Base-by-base conservation (phyloP, 768 basidiomycete genomes). In the Leucogyrophana mollusca region DNA sequence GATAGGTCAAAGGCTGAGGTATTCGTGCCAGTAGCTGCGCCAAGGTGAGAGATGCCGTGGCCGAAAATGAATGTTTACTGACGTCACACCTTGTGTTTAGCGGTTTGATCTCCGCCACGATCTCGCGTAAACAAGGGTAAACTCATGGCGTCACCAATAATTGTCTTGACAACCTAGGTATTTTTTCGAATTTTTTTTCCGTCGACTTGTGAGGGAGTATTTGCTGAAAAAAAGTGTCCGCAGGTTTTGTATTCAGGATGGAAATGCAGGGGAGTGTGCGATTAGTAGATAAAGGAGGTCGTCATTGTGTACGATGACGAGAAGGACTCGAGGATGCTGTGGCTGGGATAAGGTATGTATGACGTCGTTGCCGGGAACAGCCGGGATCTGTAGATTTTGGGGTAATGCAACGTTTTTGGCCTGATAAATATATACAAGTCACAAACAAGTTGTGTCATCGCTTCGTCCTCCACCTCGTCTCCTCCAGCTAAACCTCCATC, bases 1-100 rank as follows among this genome's bases (percentile, higher is more conserved):
- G 66, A 41, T 70, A 90, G 87, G 64, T 72, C 77, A 1, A 70
- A 76, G 13, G 91, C 90, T 14, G 92, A 95, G 64, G 94, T 96
- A 20, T 95, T 94, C 67, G 73, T 82, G 50, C 91, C 94, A 40
- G 70, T 91, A 49, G 77, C 85, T 27, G 87, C 89, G n/a, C 92
- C 93, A 17, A 90, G 88, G 89, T 88, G 54, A 56, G 79, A 61
- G 34, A 46, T 61, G 61, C 58, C 53, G 33, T 43, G 27, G 34
- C 27, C 22, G 24, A 35, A 7, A 18, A 30, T 30, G 16, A 39
- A 24, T 35, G 34, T 41, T 46, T 55, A 51, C 55, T 58, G 57
- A 60, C 60, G 64, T 70, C 64, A 62, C 30, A 16, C 36, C 18
- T 50, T 48, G 50, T 49, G 56, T 40, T 54, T 39, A 73, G 82